Conservation (phyloP, 164 flowering plant genomes). For the Vitis rupestris region DNA sequence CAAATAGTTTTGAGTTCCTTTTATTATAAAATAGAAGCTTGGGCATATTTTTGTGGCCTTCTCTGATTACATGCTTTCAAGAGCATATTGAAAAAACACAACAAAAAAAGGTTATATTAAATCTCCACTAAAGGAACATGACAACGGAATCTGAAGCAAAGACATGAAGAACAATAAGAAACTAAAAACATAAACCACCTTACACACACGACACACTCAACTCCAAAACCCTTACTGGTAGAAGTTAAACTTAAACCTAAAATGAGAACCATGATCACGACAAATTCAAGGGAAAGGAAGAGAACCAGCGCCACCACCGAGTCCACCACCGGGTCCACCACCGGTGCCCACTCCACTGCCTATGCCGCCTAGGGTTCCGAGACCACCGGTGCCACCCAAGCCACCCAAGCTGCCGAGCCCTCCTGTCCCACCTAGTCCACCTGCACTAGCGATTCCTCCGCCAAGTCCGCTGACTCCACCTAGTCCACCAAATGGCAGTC, state of each 20-base stretch:
- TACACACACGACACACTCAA: background rate
- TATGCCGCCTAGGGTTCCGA: background rate
- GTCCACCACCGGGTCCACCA: background rate
- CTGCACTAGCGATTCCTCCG: constrained; percentile 11
- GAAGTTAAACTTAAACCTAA: too few relatives aligned
- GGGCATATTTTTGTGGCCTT: too few relatives aligned
- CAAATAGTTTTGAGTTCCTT: too few relatives aligned
- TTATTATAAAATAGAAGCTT: too few relatives aligned
- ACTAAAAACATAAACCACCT: too few relatives aligned
- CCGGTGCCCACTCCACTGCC: constrained; percentile 12
- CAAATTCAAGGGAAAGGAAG: constrained; percentile 14
- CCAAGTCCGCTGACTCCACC: constrained; percentile 4
- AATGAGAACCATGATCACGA: background rate
- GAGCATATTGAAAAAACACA: too few relatives aligned
- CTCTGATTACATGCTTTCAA: too few relatives aligned
- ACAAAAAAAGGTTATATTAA: too few relatives aligned
- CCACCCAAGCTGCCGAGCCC: constrained; percentile 17
- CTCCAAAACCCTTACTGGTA: background rate
- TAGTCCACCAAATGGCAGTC: constrained; percentile 4
- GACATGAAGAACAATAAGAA: too few relatives aligned
- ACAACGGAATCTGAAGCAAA: too few relatives aligned
- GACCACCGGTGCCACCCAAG: background rate
- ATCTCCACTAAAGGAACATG: too few relatives aligned
- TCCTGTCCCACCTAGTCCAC: constrained; percentile 15
- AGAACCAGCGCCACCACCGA: constrained; percentile 13